Percentiles rank a stretch among this genome's conserved stretches.
Conservation (phyloP, 345 rosid genomes). For the Turnera subulata region DNA sequence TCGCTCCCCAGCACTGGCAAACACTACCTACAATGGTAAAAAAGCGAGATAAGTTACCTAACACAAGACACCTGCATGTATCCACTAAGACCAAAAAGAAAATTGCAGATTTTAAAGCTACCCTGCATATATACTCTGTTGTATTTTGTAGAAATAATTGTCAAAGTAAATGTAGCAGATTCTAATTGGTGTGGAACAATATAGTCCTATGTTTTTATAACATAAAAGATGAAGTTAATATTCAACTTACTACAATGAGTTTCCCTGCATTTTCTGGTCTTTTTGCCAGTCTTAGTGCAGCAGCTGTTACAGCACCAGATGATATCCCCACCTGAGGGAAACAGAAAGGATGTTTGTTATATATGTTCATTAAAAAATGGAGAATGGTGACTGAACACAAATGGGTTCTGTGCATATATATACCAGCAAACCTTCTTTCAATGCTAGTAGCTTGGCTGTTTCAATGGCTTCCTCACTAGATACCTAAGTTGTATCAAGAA, state of each 20-base stretch:
- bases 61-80: neutral
- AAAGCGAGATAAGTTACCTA: neutral
- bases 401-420: too few species aligned
- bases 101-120: neutral
- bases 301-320: slow-evolving; percentile 82
- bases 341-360: neutral
- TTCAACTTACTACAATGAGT: slow-evolving; percentile 67
- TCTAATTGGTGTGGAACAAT: too few species aligned
- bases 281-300: slow-evolving; percentile 77
- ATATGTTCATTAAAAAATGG: neutral
- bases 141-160: too few species aligned
- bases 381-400: neutral
- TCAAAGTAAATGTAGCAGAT: too few species aligned
- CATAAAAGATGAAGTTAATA: too few species aligned
- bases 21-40: neutral
- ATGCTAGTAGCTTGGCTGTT: slow-evolving; percentile 13
- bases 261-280: slow-evolving; percentile 81
- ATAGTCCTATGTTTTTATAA: neutral
- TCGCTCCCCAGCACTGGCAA: slow-evolving; percentile 16
- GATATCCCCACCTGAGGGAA: slow-evolving; percentile 80
- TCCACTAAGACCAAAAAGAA: too few species aligned
- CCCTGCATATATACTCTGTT: neutral
- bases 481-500: too few species aligned
- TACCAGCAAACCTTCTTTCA: slow-evolving; percentile 25
- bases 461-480: slow-evolving; percentile 22